These are phyloP conservation scores for Diaporthe australafricana DNA, from an alignment of 2,329 filamentous ascomycete genomes.

Conservation along the genomic window DNA sequence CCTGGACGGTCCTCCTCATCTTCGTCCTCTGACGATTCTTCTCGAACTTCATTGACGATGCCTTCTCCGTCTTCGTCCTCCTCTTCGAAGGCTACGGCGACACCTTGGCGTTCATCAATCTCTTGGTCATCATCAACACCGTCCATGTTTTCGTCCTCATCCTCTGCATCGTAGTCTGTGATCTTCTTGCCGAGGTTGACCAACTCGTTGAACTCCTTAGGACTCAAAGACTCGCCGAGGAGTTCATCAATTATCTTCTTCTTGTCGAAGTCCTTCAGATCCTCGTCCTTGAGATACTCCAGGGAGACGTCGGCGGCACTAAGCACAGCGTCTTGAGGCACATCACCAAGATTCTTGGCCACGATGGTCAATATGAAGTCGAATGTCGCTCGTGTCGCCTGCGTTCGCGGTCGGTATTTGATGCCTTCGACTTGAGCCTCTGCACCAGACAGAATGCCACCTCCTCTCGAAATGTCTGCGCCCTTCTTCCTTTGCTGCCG, in stretches of 20 bases:
- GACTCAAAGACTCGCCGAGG: constrained; percentile 81
- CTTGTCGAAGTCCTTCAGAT: constrained; percentile 96
- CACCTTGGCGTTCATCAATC: constrained; percentile 93
- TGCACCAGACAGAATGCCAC: constrained; percentile 84
- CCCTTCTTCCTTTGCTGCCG: constrained; percentile 91
- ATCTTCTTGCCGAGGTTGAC: constrained; percentile 98
- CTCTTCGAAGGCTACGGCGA: constrained; percentile 96
- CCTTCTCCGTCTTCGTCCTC: constrained; percentile 85
- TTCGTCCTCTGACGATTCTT: constrained; percentile 80
- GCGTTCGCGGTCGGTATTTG: constrained; percentile 90
- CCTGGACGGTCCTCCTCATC: constrained; percentile 70
- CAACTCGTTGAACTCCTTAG: constrained; percentile 96
- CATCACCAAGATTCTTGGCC: constrained; percentile 88
- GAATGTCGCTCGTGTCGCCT: constrained; percentile 91
- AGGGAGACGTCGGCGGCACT: constrained; percentile 94
- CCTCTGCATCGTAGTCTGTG: constrained; percentile 96
- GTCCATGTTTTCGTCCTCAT: constrained; percentile 90
- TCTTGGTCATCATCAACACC: constrained; percentile 78
- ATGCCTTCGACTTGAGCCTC: constrained; percentile 93
- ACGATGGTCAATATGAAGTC: constrained; percentile 94
- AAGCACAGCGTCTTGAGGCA: constrained; percentile 88
- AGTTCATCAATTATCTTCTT: constrained; percentile 98
- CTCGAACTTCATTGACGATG: constrained; percentile 86
- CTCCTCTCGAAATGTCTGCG: constrained; percentile 75
- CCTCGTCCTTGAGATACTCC: constrained; percentile 93